Conservation (phyloP, 768 basidiomycete species). For the Termitomyces eurrhizus region DNA sequence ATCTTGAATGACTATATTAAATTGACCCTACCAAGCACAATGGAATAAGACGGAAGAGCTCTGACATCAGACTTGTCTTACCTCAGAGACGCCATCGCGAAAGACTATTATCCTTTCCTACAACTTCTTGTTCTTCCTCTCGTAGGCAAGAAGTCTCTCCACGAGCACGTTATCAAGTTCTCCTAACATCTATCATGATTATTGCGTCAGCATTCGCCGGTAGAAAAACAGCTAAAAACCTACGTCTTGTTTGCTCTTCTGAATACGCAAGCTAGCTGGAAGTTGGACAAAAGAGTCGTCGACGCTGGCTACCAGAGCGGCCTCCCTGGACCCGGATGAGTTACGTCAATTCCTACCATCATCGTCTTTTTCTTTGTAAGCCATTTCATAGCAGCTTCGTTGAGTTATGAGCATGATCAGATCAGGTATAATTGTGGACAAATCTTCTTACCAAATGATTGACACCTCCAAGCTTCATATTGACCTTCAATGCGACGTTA, state of each 20-base stretch:
- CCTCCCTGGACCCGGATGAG: conserved; percentile 74
- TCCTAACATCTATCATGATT: conserved; percentile 57
- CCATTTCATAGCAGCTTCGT: conserved; percentile 55
- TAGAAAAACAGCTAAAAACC: neutral
- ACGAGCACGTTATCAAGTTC: conserved; percentile 64
- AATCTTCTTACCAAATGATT: conserved; percentile 53
- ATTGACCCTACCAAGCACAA: conserved; percentile 59
- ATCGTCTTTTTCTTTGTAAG: conserved; percentile 66
- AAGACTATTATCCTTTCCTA: conserved; percentile 72
- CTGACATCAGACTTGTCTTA: conserved; percentile 22
- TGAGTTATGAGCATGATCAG: conserved; percentile 35
- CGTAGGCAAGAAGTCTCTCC: conserved; percentile 60
- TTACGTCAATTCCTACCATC: conserved; percentile 84
- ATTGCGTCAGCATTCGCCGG: neutral
- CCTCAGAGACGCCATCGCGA: conserved; percentile 83
- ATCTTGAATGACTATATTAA: conserved; percentile 49
- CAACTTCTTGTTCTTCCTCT: conserved; percentile 49
- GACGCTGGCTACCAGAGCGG: conserved; percentile 76
- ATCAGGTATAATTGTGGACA: neutral
- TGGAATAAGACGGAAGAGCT: neutral
- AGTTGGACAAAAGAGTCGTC: conserved; percentile 72
- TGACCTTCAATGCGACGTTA: conserved; percentile 78
- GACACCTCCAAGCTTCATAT: conserved; percentile 77
- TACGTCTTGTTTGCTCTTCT: conserved; percentile 51
- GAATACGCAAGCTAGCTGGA: conserved; percentile 69